Conservation (phyloP, 192 early-diverging fungal species). For the Oehlia diaphana region DNA sequence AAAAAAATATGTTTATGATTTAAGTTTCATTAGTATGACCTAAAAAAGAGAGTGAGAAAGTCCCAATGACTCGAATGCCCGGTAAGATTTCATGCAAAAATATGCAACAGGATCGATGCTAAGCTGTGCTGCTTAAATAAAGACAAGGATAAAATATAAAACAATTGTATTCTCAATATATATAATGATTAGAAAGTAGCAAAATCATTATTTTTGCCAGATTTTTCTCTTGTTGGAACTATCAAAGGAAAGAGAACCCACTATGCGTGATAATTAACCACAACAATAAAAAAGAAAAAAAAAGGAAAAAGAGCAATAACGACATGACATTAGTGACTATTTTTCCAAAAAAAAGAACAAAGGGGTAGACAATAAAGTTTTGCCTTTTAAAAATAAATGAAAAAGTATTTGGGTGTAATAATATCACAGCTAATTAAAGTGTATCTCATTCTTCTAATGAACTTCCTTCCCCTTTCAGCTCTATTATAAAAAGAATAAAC, state of each 20-base stretch:
- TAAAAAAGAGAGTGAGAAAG: slow-evolving; percentile 28
- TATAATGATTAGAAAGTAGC: slow-evolving; percentile 1
- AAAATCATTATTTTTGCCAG: slow-evolving; percentile 1
- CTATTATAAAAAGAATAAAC: not conserved
- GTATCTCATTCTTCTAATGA: not conserved
- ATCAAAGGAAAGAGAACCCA: slow-evolving; percentile 33
- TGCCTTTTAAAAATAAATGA: not conserved
- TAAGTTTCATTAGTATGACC: slow-evolving; percentile 32
- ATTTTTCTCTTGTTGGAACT: slow-evolving; percentile 31
- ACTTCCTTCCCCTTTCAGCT: not conserved
- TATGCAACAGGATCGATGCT: slow-evolving; percentile 27
- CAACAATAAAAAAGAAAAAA: slow-evolving; percentile 26
- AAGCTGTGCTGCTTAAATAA: slow-evolving; percentile 31
- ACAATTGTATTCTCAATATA: not conserved
- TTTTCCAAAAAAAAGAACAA: slow-evolving; percentile 15
- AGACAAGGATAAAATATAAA: slow-evolving; percentile 11
- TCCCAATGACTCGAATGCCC: slow-evolving; percentile 19
- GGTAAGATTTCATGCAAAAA: slow-evolving; percentile 21
- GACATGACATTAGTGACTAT: slow-evolving; percentile 27
- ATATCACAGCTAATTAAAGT: not conserved
- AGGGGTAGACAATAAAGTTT: slow-evolving; percentile 9
- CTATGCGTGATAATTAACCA: slow-evolving; percentile 39
- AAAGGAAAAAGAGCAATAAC: slow-evolving; percentile 20
- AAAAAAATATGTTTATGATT: slow-evolving; percentile 26
- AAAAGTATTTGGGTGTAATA: too few species aligned